Percentiles rank a stretch among this genome's conserved stretches.
phyloP scores from a whole-genome alignment of 2,329 filamentous ascomycete species.

The Bipolaris victoriae region DNA sequence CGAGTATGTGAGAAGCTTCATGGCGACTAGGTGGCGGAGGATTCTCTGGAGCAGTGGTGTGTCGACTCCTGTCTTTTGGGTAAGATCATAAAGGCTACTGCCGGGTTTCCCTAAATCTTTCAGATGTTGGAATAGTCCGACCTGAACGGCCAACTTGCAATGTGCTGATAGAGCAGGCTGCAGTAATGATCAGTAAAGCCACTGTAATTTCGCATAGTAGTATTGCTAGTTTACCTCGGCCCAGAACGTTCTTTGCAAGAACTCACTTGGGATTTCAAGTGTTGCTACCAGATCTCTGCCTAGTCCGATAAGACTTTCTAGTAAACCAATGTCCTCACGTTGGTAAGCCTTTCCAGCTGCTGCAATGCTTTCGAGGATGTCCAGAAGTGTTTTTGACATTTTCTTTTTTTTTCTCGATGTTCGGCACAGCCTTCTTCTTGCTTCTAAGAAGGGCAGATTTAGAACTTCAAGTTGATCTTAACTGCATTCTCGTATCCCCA shows the following conservation, averaged over 20 bases:
- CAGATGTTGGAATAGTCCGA: constrained; percentile 47
- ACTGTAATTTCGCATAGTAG: neutral
- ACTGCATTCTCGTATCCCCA: neutral
- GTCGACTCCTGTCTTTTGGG: constrained; percentile 41
- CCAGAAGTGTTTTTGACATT: constrained; percentile 21
- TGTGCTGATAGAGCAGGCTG: constrained; percentile 48
- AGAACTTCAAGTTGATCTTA: neutral
- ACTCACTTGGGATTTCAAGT: constrained; percentile 50
- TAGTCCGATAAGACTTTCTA: constrained; percentile 48
- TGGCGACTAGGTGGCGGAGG: constrained; percentile 49
- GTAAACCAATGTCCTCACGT: constrained; percentile 41
- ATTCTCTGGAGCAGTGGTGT: constrained; percentile 38
- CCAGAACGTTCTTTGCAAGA: constrained; percentile 48
- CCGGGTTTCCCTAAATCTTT: constrained; percentile 34
- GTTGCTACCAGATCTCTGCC: constrained; percentile 44
- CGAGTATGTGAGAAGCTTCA: constrained; percentile 43
- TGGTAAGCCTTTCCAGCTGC: constrained; percentile 41
- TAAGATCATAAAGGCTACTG: constrained; percentile 31
- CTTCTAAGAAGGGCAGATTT: too few species aligned
- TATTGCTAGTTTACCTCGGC: constrained; percentile 44
- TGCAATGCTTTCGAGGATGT: constrained; percentile 20
- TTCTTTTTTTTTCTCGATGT: neutral
- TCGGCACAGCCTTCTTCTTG: neutral
- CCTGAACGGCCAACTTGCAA: constrained; percentile 46
- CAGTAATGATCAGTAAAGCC: neutral